These are phyloP conservation scores for Epichloe elymi DNA, from an alignment of 2,329 filamentous ascomycete species.

Conservation along the genomic window DNA sequence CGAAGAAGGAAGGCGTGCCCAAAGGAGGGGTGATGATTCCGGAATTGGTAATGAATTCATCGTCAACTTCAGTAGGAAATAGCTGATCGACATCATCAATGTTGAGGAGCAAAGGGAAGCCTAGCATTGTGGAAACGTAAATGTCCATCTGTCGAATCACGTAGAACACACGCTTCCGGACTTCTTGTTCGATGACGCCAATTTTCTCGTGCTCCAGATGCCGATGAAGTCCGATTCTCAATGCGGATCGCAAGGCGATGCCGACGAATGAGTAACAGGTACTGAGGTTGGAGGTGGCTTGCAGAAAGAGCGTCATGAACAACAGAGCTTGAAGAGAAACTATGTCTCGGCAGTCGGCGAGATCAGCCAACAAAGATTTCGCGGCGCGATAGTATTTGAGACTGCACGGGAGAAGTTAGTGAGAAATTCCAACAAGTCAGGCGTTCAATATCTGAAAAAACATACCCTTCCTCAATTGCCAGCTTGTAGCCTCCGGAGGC, in stretches of 20 bases:
- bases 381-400: slow-evolving; percentile 63
- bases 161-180: slow-evolving; percentile 52
- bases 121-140: slow-evolving; percentile 54
- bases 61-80: slow-evolving; percentile 50
- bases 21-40: slow-evolving; percentile 41
- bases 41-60: slow-evolving; percentile 50
- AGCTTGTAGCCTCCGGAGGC: slow-evolving; percentile 33
- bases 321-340: slow-evolving; percentile 61
- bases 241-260: slow-evolving; percentile 60
- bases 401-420: slow-evolving; percentile 25
- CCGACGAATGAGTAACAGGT: slow-evolving; percentile 72
- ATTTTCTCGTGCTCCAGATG: slow-evolving; percentile 52
- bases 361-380: slow-evolving; percentile 49
- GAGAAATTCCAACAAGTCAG: slow-evolving; percentile 10
- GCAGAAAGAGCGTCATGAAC: slow-evolving; percentile 71
- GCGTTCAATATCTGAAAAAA: slow-evolving; percentile 2
- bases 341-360: slow-evolving; percentile 60
- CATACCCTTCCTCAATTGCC: slow-evolving; percentile 44
- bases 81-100: slow-evolving; percentile 55
- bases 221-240: slow-evolving; percentile 67
- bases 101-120: slow-evolving; percentile 50
- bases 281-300: slow-evolving; percentile 65
- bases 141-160: slow-evolving; percentile 58
- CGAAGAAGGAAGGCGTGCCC: slow-evolving; percentile 44
- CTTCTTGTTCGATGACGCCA: slow-evolving; percentile 49